Base-by-base conservation (phyloP, 768 basidiomycete genomes). In the Albatrellus ellisii region DNA sequence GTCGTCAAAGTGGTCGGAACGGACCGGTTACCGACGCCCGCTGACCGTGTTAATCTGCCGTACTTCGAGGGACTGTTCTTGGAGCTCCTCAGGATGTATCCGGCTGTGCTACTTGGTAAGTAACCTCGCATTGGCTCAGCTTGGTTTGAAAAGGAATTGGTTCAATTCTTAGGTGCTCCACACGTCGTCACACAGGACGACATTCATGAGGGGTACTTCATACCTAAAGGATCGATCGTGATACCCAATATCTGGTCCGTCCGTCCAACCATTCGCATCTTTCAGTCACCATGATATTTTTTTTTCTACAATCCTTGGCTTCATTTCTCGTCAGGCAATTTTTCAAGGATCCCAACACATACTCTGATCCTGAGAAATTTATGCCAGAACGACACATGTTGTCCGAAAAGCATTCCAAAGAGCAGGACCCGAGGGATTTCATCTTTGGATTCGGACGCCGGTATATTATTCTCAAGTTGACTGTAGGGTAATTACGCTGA, bases 291-390 rank as follows among this genome's bases (percentile, higher is more conserved):
- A n/a, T n/a, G n/a, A n/a, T n/a, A n/a, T n/a, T n/a, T n/a, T n/a
- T n/a, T n/a, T n/a, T n/a, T n/a, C n/a, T n/a, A n/a, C n/a, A n/a
- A n/a, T n/a, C n/a, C n/a, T n/a, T n/a, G n/a, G n/a, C n/a, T n/a
- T n/a, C n/a, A n/a, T n/a, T n/a, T n/a, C n/a, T n/a, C n/a, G n/a
- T n/a, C 34, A 59, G 58, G 58, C 46, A 50, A 24, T 45, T 60
- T n/a, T 47, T 60, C 12, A 62, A 57, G 34, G 60, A 66, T 37
- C 58, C 57, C 7, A 45, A 48, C 20, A 42, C 44, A 6, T 66
- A 65, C 49, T 39, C 44, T 2, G 49, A 64, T 22, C 64, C 64
- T 15, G 43, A 53, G 33, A 25, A 39, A 6, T 39, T 39, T 17
- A n/a, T n/a, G 10, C 38, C 38, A 3, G 38, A 39, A n/a, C 22